Evolutionary conservation across 257 asterid species (phyloP), one percentile per base, ranked within the genome.

Genomic region (Scutellaria galericulata): DNA sequence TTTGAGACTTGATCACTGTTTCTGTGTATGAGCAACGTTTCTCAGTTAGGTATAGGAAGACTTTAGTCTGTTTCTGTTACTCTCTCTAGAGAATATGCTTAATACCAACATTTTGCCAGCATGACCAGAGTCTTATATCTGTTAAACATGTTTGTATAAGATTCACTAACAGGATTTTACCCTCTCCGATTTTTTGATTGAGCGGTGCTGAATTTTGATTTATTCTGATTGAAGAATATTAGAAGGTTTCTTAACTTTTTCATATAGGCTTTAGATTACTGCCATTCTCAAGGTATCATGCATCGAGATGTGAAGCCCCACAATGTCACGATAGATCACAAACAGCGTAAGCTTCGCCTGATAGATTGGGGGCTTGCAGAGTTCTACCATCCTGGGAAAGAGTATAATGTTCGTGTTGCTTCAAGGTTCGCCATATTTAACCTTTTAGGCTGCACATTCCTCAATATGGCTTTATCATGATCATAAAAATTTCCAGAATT

Each of bases 321-420:
- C 75, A 81, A 81, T 81, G 83, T 79, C 24, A 77, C 77, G 79
- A 84, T 84, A 54, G 88, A 81, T 64, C 86, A 84, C 54, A 80
- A 81, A 75, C 75, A 73, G 66, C 82, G 86, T 22, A 84, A 84
- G 75, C 86, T 79, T 53, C 82, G 83, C 50, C 75, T 84, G 27
- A 84, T 81, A 51, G 86, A 84, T 65, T 84, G 84, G 84, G 88
- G 86, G 40, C 88, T 84, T 69, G 88, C 88, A 7, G 85, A 84
- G 54, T 84, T 81, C n/a, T 78, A 79, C 72, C 84, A 81, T 75
- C 88, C 88, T 70, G 88, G 84, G 18, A 74, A 79, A 72, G 86
- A 84, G 73, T 84, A 84, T 51, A 76, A 84, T 60, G 88, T 81
- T 50, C 84, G 84, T 24, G 88, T 80, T 22, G 88, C 84, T 65